These are phyloP conservation scores for Phytopythium chamaehyphon DNA, from an alignment of 352 stramenopile species.

Conservation along the genomic window DNA sequence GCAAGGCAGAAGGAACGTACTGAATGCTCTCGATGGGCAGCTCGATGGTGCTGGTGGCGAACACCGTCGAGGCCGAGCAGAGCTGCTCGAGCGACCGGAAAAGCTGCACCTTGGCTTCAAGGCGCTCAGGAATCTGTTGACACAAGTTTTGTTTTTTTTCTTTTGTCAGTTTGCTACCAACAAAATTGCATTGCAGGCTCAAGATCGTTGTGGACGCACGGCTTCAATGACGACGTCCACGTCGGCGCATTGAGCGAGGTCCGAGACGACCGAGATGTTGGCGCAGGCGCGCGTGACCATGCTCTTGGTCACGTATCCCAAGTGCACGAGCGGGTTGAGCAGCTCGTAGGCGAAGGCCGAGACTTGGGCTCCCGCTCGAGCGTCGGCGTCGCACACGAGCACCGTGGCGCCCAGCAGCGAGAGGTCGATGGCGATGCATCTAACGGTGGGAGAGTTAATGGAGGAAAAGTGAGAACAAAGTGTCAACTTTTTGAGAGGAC, in stretches of 20 bases:
- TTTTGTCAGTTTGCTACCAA: no score
- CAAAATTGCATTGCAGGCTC: no score
- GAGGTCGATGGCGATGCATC: slow-evolving; percentile 64
- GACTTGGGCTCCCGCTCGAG: slow-evolving; percentile 27
- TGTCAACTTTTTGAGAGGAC: no score
- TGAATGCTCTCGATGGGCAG: slow-evolving; percentile 58
- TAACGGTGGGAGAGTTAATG: not conserved
- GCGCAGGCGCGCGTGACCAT: slow-evolving; percentile 59
- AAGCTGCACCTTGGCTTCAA: slow-evolving; percentile 56
- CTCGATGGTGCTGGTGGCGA: slow-evolving; percentile 62
- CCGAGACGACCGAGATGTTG: slow-evolving; percentile 39
- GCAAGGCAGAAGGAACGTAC: slow-evolving; percentile 20
- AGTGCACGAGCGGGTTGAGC: slow-evolving; percentile 62
- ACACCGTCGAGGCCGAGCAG: slow-evolving; percentile 46
- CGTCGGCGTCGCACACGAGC: slow-evolving; percentile 54
- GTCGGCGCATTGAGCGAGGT: slow-evolving; percentile 44
- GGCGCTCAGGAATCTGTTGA: slow-evolving; percentile 48
- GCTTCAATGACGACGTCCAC: slow-evolving; percentile 60
- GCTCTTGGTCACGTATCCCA: slow-evolving; percentile 75
- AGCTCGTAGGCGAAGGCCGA: slow-evolving; percentile 57
- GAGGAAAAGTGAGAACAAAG: no score
- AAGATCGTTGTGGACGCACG: slow-evolving; percentile 20
- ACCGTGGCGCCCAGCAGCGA: slow-evolving; percentile 57
- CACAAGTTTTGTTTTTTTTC: no score
- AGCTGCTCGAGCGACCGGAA: slow-evolving; percentile 55